Evolutionary conservation across 106 monocot species (phyloP), one percentile per base, ranked within the genome.

Genomic region (Gastrodia elata): DNA sequence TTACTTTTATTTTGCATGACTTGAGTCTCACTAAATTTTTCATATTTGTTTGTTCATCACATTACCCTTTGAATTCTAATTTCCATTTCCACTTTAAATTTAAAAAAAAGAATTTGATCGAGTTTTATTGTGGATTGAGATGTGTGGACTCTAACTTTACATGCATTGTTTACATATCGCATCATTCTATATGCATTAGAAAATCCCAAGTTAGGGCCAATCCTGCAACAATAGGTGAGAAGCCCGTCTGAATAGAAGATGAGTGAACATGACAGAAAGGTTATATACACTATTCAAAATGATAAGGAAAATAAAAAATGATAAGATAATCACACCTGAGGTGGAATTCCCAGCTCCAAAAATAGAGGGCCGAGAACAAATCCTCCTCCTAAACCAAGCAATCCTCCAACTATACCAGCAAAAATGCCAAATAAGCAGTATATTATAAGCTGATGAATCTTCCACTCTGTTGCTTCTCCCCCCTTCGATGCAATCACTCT

Each of bases 321-420:
- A 61, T 28, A 69, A 7, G 69, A 30, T 3, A 18, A 34, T 57
- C 80, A 35, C 34, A 85, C 89, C 81, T 89, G 89, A 65, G 89
- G 89, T 71, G 85, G 86, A 59, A 89, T 77, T 57, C 85, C 89
- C 24, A 89, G 77, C 70, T 89, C 89, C 76, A 89, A 77, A 73
- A 89, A 89, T 34, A 89, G 78, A 68, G 89, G 89, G 5, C 89
- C 86, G 39, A 89, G 46, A 59, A 89, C 81, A 72, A 89, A 89
- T 14, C 89, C 89, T 77, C 89, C 89, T 42, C 89, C 89, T 0
- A 89, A 77, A 49, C 89, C 89, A n/a, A 89, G 83, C 22, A 89
- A 64, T 20, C 89, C 89, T 38, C 89, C 89, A 61, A 89, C 86
- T 16, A 89, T 38, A 27, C 89, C 89, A 18, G 86, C 89, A 33